Evolutionary conservation across 768 basidiomycete species (phyloP).

Genomic region (Agaricus blazei): DNA sequence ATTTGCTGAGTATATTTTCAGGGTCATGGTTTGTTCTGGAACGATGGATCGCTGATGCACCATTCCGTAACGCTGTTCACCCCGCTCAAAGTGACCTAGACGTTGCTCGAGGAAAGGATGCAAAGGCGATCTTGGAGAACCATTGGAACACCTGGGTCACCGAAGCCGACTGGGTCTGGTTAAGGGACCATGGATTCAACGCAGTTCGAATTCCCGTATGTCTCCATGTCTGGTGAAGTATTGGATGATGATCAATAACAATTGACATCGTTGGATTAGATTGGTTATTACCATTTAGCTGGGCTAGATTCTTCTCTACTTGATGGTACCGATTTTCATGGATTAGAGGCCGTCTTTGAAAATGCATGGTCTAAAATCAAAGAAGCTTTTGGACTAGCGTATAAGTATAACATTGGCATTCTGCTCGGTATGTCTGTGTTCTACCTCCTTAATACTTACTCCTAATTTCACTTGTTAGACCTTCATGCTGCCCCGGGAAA

Average conservation of each 20-base stretch:
- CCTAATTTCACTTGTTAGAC: constrained; percentile 32
- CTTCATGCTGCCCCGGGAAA: constrained; percentile 74
- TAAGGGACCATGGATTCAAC: constrained; percentile 53
- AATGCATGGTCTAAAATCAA: constrained; percentile 69
- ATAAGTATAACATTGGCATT: constrained; percentile 59
- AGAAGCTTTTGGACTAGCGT: constrained; percentile 54
- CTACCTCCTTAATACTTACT: background rate
- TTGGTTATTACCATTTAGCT: constrained; percentile 70
- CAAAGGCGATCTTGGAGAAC: constrained; percentile 41
- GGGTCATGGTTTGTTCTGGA: constrained; percentile 81
- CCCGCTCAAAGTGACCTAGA: constrained; percentile 68
- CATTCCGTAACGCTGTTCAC: constrained; percentile 46
- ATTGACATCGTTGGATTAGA: constrained; percentile 29
- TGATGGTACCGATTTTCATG: constrained; percentile 59
- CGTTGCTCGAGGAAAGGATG: constrained; percentile 55
- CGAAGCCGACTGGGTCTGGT: constrained; percentile 60
- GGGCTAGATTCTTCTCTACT: constrained; percentile 55
- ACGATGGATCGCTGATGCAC: constrained; percentile 62
- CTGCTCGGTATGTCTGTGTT: constrained; percentile 47
- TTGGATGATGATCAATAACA: background rate
- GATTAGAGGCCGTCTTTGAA: constrained; percentile 39
- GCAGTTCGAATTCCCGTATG: constrained; percentile 55
- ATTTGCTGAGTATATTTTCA: constrained; percentile 19
- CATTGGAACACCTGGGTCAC: constrained; percentile 77
- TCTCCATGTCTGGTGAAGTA: constrained; percentile 21